phyloP scores from a whole-genome alignment of 768 basidiomycete species.

The Suillus plorans region DNA sequence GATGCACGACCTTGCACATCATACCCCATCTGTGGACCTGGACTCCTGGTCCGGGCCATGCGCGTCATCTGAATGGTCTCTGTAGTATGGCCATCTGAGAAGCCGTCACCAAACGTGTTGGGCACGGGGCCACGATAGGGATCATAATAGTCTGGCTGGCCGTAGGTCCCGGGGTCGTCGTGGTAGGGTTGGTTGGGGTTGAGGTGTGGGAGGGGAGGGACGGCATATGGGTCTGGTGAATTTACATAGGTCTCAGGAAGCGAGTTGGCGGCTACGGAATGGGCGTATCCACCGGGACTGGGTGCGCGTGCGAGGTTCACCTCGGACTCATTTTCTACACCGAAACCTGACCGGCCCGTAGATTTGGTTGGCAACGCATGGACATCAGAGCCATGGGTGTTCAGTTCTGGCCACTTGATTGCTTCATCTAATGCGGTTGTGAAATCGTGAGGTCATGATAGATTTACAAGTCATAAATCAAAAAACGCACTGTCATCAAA shows the following conservation, averaged over 20 bases:
- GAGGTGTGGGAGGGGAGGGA: constrained; percentile 78
- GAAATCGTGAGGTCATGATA: constrained; percentile 4
- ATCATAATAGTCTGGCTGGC: constrained; percentile 61
- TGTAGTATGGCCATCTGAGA: constrained; percentile 30
- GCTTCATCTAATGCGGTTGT: constrained; percentile 56
- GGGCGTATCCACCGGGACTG: constrained; percentile 44
- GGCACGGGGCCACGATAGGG: constrained; percentile 81
- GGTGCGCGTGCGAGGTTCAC: constrained; percentile 54
- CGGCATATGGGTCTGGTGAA: constrained; percentile 71
- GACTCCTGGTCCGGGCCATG: constrained; percentile 42
- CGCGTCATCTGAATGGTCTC: constrained; percentile 81
- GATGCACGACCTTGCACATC: constrained; percentile 33
- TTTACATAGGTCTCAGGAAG: constrained; percentile 38
- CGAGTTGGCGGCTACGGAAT: constrained; percentile 45
- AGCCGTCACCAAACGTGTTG: constrained; percentile 52
- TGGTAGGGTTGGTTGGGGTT: constrained; percentile 77
- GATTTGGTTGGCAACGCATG: constrained; percentile 68
- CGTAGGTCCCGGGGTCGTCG: constrained; percentile 58
- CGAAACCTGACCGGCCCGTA: constrained; percentile 71
- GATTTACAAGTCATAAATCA: constrained; percentile 12
- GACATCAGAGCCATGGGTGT: constrained; percentile 55
- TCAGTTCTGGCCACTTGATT: constrained; percentile 91
- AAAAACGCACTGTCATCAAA: constrained; percentile 75
- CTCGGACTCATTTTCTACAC: constrained; percentile 58
- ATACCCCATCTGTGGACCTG: constrained; percentile 43